Percentiles rank a stretch among this genome's conserved stretches.
Evolutionary conservation across 371 early-diverging fungal genomes (phyloP).

Genomic region (Mortierella sp.): DNA sequence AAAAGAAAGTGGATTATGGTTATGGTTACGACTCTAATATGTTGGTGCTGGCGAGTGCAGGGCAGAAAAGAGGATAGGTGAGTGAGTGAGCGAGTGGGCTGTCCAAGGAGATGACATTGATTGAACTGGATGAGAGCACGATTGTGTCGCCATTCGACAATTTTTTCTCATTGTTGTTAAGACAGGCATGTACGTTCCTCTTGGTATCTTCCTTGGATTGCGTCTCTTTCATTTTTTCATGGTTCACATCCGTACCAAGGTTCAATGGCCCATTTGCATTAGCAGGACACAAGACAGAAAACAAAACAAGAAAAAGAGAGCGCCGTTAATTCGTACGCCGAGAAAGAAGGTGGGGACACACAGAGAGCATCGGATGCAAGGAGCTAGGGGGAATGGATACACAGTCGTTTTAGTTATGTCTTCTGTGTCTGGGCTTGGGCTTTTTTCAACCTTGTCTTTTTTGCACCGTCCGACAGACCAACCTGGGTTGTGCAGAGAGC

Average conservation of each 20-base stretch:
- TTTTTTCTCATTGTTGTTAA: background rate
- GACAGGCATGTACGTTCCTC: slow-evolving; percentile 5
- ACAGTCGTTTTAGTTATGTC: background rate
- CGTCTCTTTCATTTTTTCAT: background rate
- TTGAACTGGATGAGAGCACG: background rate
- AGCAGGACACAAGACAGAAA: background rate
- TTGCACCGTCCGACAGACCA: background rate
- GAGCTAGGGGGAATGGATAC: background rate
- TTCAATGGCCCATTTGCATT: background rate
- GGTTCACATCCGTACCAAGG: background rate
- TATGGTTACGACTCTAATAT: background rate
- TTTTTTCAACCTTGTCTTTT: background rate
- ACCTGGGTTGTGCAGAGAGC: slow-evolving; percentile 7
- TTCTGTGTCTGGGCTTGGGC: slow-evolving; percentile 7
- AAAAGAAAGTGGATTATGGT: background rate
- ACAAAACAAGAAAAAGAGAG: background rate
- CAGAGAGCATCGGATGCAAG: slow-evolving; percentile 10
- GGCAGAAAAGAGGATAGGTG: background rate
- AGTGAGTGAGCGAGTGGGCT: background rate
- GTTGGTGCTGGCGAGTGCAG: slow-evolving; percentile 1
- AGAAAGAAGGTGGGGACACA: slow-evolving; percentile 6
- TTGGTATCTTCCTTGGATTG: background rate
- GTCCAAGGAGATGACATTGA: background rate
- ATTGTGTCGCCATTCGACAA: background rate
- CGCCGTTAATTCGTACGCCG: slow-evolving; percentile 5